Base-by-base conservation (phyloP, 2,329 filamentous ascomycete species). In the Nemania sp. region DNA sequence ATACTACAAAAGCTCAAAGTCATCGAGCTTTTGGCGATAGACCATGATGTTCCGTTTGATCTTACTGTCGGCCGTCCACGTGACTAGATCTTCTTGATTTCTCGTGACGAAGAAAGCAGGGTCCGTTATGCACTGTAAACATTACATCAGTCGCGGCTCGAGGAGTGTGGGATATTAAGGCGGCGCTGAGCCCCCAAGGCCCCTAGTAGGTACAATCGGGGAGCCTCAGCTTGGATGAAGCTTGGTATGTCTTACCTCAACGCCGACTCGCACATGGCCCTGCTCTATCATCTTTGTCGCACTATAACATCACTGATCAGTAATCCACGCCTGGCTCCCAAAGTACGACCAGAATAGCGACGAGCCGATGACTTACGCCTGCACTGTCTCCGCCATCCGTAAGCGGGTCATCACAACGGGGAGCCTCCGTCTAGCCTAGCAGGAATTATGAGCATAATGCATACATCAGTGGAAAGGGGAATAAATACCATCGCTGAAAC, bases 1-100 rank as follows among this genome's bases (percentile, higher is more conserved):
- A 19, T 17, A 39, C 36, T 72, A 94, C 66, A 96, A 76, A 69
- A 97, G 76, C 76, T 97, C 93, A 68, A 96, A 97, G 74, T 97
- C 93, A 74, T 97, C 93, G 74, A 97, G 74, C 78, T 96, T 90
- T 73, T 97, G 91, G 65, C 91, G 85, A 71, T 97, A 97, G 74
- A 90, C 90, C 83, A 96, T 86, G 61, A 97, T 96, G 70, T 91
- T 94, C 69, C 89, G 83, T 87, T 96, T 96, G 72, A 97, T 92
- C 88, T 97, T 97, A 73, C 90, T 95, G 56, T 90, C 91, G 66
- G 95, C 90, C 8, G 93, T 88, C 93, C 93, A 97, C 0, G 93
- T 97, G 15, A 97, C 89, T 70, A 95, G 96, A 74, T 97, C 93
- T 49, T 97, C 93, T 81, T 96, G 90, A 57, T 85, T 89, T 61